These are phyloP conservation scores for Imleria badia DNA, from an alignment of 768 basidiomycete species.

Conservation along the genomic window DNA sequence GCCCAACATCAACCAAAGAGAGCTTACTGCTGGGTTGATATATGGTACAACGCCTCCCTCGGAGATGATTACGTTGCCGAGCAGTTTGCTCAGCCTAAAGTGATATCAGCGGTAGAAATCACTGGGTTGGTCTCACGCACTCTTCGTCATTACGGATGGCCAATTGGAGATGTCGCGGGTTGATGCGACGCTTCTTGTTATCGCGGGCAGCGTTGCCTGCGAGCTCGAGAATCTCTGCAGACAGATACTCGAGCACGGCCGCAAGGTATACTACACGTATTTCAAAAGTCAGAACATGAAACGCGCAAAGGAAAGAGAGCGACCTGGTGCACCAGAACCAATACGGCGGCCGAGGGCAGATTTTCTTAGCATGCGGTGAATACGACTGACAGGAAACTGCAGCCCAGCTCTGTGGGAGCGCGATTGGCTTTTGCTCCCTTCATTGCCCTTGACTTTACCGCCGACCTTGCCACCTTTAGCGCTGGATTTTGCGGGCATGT, in stretches of 20 bases:
- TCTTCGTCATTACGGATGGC: conserved; percentile 95
- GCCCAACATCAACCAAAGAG: too few species aligned
- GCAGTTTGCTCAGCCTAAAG: conserved; percentile 63
- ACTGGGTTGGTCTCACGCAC: conserved; percentile 36
- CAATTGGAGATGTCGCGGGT: conserved; percentile 91
- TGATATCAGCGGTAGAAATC: background rate
- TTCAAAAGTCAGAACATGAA: background rate
- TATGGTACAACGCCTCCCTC: conserved; percentile 92
- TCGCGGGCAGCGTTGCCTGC: conserved; percentile 89
- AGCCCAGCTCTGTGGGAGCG: conserved; percentile 77
- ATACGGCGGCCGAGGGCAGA: conserved; percentile 87
- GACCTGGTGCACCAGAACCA: conserved; percentile 85
- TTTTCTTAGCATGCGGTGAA: conserved; percentile 84
- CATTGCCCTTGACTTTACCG: conserved; percentile 52
- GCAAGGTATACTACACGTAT: conserved; percentile 75
- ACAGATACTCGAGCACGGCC: conserved; percentile 89
- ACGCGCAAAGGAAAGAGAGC: conserved; percentile 10
- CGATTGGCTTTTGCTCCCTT: conserved; percentile 52
- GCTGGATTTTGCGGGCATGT: conserved; percentile 32
- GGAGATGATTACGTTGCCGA: conserved; percentile 86
- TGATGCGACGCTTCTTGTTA: conserved; percentile 95
- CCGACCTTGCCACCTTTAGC: conserved; percentile 38
- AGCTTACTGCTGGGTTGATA: conserved; percentile 60
- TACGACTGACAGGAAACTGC: conserved; percentile 89
- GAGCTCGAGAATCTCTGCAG: conserved; percentile 91